Evolutionary conservation across 1,139 yeast genomes (phyloP), one percentile per base, ranked within the genome.

Genomic region (Magnusiomyces tetraspermus): DNA sequence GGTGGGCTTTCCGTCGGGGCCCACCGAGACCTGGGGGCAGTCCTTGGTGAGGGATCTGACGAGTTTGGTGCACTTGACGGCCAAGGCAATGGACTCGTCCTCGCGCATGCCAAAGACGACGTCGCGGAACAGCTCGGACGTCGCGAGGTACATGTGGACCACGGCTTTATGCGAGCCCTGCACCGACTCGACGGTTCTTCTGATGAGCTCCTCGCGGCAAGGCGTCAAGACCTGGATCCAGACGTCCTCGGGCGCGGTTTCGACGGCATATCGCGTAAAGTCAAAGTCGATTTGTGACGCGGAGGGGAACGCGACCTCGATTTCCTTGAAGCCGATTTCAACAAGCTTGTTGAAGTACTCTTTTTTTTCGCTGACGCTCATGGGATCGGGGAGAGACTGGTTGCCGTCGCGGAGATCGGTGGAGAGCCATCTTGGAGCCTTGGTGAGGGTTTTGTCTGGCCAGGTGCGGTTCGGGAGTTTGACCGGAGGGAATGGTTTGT

Each of bases 361-460:
- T 87, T 87, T 33, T 73, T 92, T 92, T 69, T 92, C 96, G 41
- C 77, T 85, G 38, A 89, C 80, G 31, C 88, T 78, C 97, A 92
- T 92, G 51, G 97, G 97, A 70, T 92, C 97, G 10, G 97, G 97
- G 60, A 92, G 77, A 11, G 97, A 86, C 72, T 92, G 97, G 73
- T 92, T 92, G 54, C 98, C 98, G 67, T 92, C 98, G 69, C 97
- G 79, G 63, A 92, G 77, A 68, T 92, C 97, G 1, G 97, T 92
- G 8, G 96, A 85, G 53, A 92, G 78, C 97, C 97, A 92, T 68
- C 97, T 77, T 54, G 98, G 97, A 2, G 97, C 85, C 67, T 82
- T 82, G 51, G 79, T 78, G 60, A 92, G 76, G 41, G 81, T 72
- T 53, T 79, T 81, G 57, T 78, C 71, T 11, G 98, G 98, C 98